These are phyloP conservation scores for Chenopodium formosanum DNA, from an alignment of 148 eudicot genomes.

Conservation along the genomic window DNA sequence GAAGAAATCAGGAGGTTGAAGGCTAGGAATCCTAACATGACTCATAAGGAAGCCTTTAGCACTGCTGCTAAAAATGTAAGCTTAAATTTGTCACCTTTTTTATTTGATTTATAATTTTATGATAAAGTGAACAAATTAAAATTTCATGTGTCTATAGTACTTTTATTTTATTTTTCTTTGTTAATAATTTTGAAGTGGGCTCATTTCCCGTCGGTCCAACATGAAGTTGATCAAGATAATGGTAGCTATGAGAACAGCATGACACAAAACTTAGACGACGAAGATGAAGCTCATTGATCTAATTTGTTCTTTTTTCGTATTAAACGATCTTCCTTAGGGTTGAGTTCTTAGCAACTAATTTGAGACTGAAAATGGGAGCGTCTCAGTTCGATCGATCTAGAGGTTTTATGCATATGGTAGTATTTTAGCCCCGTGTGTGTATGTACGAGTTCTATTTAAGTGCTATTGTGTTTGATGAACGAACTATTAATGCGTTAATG, in stretches of 20 bases:
- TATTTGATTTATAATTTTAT: background rate
- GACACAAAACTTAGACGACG: conserved; percentile 21
- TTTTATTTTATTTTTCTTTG: background rate
- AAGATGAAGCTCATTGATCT: background rate
- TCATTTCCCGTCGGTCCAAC: conserved; percentile 56
- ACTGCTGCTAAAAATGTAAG: conserved; percentile 92
- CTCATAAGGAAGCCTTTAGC: conserved; percentile 96
- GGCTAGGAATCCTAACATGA: conserved; percentile 59
- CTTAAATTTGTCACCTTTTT: background rate
- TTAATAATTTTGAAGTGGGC: conserved; percentile 63
- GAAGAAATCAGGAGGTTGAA: conserved; percentile 89
- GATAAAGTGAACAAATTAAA: no score
- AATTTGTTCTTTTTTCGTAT: background rate
- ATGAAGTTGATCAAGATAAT: conserved; percentile 36
- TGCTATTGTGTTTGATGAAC: background rate
- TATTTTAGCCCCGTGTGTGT: background rate
- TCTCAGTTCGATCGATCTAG: no score
- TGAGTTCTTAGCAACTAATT: no score
- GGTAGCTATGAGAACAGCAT: conserved; percentile 32
- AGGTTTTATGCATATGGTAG: no score
- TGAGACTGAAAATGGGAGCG: background rate
- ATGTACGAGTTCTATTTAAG: background rate
- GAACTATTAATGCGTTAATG: background rate
- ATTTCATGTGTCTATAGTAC: no score
- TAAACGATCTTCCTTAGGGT: no score